Evolutionary conservation across 441 rosid genomes (phyloP), one percentile per base, ranked within the genome.

Genomic region (Aquilaria agallochum): DNA sequence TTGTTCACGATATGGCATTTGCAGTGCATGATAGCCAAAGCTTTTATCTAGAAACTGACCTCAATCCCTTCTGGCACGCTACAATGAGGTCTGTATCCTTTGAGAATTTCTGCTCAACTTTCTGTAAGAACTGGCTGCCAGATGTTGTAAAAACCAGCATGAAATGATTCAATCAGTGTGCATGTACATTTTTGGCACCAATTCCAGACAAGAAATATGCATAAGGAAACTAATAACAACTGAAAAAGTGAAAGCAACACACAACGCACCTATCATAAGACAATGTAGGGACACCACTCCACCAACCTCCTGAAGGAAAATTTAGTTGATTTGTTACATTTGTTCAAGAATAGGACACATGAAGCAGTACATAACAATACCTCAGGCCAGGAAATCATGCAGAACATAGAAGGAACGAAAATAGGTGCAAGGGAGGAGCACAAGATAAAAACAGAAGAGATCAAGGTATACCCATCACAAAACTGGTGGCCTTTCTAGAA

Each of bases 51-150:
- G 56, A 46, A 59, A 45, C 20, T 68, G 68, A 93, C 98, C 98
- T 88, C 78, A 94, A 77, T 66, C 98, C 98, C 67, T 86, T 94
- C 76, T 94, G 98, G 82, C 98, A 90, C 56, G 92, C 88, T 72
- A 94, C 92, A 52, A 94, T 87, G 63, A 94, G 83, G 66, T 94
- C 93, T 10, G 87, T 40, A 40, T 94, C 95, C 74, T 84, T 81
- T 44, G 95, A 82, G 73, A 88, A 86, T 78, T 83, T 81, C 73
- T 87, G 95, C 78, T 83, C 84, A 33, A 87, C 91, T 64, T 75
- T 81, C 50, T 84, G 53, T 66, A 93, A 58, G 75, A 87, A 90
- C 72, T 78, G 80, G 56, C 97, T 90, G 80, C 55, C 60, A 65
- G 62, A 66, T n/a, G 44, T 75, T 67, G 61, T 59, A 58, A 62